Evolutionary conservation across 2,329 filamentous ascomycete species (phyloP).

Genomic region (Fusarium tupiense): DNA sequence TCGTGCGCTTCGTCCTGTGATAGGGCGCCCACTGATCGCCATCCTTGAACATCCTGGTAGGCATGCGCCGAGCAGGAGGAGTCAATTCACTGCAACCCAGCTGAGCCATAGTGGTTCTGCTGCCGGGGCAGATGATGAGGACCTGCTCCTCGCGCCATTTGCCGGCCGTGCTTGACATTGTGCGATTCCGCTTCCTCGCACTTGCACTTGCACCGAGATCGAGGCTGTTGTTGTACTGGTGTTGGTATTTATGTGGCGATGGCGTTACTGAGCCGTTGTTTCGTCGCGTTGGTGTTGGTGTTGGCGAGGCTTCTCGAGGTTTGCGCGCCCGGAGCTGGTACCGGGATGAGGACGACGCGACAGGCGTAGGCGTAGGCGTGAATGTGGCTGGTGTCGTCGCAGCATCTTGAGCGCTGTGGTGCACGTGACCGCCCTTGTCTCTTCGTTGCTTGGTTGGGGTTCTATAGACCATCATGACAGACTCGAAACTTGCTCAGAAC

Average conservation of each 20-base stretch:
- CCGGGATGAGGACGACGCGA: slow-evolving; percentile 30
- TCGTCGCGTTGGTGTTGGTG: slow-evolving; percentile 35
- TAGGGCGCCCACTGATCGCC: slow-evolving; percentile 81
- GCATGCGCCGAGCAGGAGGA: slow-evolving; percentile 84
- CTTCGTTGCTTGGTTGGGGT: slow-evolving; percentile 9
- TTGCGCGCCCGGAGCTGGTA: slow-evolving; percentile 41
- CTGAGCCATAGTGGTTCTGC: slow-evolving; percentile 89
- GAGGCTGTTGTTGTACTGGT: background rate
- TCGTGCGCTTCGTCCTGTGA: slow-evolving; percentile 75
- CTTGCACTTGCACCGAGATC: slow-evolving; percentile 3
- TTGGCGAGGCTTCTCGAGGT: slow-evolving; percentile 32
- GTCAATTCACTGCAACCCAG: slow-evolving; percentile 91
- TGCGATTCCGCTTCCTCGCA: slow-evolving; percentile 30
- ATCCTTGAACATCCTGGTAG: slow-evolving; percentile 95
- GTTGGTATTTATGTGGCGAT: slow-evolving; percentile 1
- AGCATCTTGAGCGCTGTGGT: slow-evolving; percentile 1
- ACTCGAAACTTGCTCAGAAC: background rate
- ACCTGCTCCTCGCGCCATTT: slow-evolving; percentile 74
- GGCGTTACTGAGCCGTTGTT: slow-evolving; percentile 25
- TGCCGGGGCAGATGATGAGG: slow-evolving; percentile 82
- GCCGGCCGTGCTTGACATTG: slow-evolving; percentile 65
- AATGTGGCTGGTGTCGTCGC: slow-evolving; percentile 28
- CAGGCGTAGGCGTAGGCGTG: slow-evolving; percentile 32
- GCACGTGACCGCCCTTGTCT: slow-evolving; percentile 25
- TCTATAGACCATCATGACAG: background rate